These are phyloP conservation scores for Elsinoe batatas DNA, from an alignment of 2,329 filamentous ascomycete species.

Conservation along the genomic window DNA sequence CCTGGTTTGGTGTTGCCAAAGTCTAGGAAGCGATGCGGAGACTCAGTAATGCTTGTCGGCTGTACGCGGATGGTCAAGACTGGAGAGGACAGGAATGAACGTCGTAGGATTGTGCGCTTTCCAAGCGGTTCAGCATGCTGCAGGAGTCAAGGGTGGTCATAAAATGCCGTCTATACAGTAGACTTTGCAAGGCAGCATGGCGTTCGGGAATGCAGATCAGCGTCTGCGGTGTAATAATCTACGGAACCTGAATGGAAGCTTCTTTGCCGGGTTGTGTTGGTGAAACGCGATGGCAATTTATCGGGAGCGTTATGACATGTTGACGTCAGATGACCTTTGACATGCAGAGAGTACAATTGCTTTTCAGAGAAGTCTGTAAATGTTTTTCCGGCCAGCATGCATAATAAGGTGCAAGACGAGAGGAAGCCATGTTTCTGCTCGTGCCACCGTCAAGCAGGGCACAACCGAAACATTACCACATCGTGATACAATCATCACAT, in stretches of 20 bases:
- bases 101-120: neutral
- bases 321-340: neutral
- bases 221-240: conserved; percentile 1
- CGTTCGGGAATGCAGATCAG: conserved; percentile 4
- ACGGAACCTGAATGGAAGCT: conserved; percentile 7
- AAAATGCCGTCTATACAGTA: neutral
- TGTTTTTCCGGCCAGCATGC: neutral
- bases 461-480: neutral
- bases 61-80: neutral
- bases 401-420: neutral
- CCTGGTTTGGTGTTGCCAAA: neutral
- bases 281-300: conserved; percentile 9
- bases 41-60: neutral
- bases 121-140: neutral
- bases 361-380: too few relatives aligned
- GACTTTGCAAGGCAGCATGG: neutral
- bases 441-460: neutral
- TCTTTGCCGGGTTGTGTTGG: neutral
- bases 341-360: neutral
- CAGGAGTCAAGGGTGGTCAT: neutral
- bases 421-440: neutral
- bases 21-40: neutral
- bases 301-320: neutral
- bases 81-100: neutral
- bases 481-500: neutral